Percentiles rank a stretch among this genome's conserved stretches.
phyloP scores from a whole-genome alignment of 192 early-diverging fungal genomes.

The Anaeromyces robustus region DNA sequence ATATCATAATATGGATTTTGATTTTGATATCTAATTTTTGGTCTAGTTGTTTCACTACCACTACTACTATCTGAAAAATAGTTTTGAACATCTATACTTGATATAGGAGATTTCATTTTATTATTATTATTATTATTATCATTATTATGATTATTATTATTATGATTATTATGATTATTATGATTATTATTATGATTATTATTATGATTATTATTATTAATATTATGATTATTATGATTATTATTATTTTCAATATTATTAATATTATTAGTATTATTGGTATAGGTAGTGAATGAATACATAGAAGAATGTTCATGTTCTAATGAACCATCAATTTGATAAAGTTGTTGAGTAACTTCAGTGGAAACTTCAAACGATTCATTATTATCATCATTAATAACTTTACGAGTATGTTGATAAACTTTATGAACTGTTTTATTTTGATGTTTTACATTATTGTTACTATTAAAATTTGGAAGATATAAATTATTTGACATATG shows the following conservation, averaged over 20 bases:
- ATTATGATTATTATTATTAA: no score
- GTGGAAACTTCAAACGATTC: neutral
- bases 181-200: no score
- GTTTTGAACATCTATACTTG: neutral
- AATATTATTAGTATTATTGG: neutral
- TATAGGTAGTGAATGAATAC: neutral
- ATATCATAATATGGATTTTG: neutral
- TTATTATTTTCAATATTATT: no score
- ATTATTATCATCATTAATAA: neutral
- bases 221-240: no score
- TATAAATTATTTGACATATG: neutral
- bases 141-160: no score
- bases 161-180: no score
- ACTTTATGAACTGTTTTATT: neutral
- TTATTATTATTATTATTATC: no score
- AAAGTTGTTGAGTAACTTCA: neutral
- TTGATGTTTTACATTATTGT: neutral
- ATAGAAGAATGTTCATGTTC: neutral
- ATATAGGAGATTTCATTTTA: no score
- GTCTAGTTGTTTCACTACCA: neutral
- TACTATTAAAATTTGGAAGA: neutral
- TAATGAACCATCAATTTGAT: neutral
- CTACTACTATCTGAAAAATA: neutral
- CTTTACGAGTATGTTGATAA: neutral
- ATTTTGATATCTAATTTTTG: neutral